These are phyloP conservation scores for Colletotrichum siamense DNA, from an alignment of 2,329 filamentous ascomycete genomes.

Conservation along the genomic window DNA sequence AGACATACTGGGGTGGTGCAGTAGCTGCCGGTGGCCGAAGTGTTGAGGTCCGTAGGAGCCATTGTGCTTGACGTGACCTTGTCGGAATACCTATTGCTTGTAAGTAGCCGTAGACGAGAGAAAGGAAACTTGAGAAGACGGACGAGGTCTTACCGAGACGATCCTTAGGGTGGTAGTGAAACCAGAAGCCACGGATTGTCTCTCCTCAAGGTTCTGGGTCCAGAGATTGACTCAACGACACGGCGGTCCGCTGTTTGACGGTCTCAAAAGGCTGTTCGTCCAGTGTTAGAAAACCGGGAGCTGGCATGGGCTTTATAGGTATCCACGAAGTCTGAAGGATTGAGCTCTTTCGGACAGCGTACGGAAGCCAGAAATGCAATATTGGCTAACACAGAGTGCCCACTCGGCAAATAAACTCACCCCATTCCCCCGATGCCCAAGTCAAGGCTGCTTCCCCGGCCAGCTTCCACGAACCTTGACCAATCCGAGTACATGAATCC, in stretches of 20 bases:
- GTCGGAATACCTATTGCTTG: neutral
- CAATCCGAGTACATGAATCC: neutral
- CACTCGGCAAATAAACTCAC: neutral
- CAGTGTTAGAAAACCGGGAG: neutral
- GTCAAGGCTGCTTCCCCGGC: neutral
- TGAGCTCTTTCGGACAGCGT: neutral
- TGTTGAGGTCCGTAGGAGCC: neutral
- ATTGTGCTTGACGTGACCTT: neutral
- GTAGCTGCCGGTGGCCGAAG: neutral
- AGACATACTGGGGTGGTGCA: constrained; percentile 31
- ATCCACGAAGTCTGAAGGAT: neutral
- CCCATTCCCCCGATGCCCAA: neutral
- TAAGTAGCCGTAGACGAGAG: neutral
- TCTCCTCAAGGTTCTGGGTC: neutral
- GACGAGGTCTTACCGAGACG: neutral
- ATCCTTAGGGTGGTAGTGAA: neutral
- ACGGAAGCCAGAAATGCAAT: neutral
- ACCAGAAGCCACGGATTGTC: neutral
- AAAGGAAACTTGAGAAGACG: no score
- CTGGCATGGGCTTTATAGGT: neutral
- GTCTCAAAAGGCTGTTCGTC: neutral
- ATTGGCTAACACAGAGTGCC: neutral
- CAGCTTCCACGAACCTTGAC: neutral
- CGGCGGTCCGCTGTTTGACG: neutral
- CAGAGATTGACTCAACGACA: neutral